phyloP scores from a whole-genome alignment of 2,329 filamentous ascomycete genomes.

The Pseudocercospora crystallina region DNA sequence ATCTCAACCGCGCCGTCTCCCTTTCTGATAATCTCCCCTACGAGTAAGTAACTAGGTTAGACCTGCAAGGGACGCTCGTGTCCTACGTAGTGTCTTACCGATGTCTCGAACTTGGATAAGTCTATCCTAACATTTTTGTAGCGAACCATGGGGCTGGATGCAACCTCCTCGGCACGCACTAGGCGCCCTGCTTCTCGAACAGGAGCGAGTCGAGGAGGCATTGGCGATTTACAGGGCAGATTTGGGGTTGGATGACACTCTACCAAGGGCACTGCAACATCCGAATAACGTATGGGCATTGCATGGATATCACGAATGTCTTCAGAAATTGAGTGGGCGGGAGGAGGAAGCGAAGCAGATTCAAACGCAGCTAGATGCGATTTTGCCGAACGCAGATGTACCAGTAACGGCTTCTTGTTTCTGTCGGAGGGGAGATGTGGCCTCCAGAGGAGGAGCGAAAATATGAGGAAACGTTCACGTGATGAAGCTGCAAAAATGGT shows the following conservation, averaged over 20 bases:
- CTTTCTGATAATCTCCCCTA: slow-evolving; percentile 65
- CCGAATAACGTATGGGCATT: slow-evolving; percentile 74
- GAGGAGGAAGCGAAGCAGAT: slow-evolving; percentile 50
- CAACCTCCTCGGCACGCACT: slow-evolving; percentile 69
- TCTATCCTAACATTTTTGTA: too few relatives aligned
- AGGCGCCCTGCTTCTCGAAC: slow-evolving; percentile 66
- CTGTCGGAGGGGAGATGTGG: slow-evolving; percentile 36
- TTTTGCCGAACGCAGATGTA: slow-evolving; percentile 60
- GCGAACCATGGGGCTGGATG: slow-evolving; percentile 79
- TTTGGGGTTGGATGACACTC: slow-evolving; percentile 45
- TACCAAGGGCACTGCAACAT: slow-evolving; percentile 66
- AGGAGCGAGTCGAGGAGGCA: slow-evolving; percentile 47
- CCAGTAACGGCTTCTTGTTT: slow-evolving; percentile 59
- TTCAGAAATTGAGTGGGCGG: slow-evolving; percentile 50
- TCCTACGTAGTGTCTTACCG: too few relatives aligned
- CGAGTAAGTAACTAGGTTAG: too few relatives aligned
- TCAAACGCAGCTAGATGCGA: slow-evolving; percentile 51
- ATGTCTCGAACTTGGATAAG: neutral
- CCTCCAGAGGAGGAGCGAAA: too few relatives aligned
- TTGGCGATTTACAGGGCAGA: slow-evolving; percentile 40
- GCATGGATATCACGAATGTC: slow-evolving; percentile 71
- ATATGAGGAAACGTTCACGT: too few relatives aligned
- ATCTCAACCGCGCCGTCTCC: slow-evolving; percentile 56
- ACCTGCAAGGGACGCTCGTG: too few relatives aligned
- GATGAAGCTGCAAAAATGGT: too few relatives aligned